These are phyloP conservation scores for Clavariopsis aquatica DNA, from an alignment of 495 filamentous ascomycete genomes.

Conservation along the genomic window DNA sequence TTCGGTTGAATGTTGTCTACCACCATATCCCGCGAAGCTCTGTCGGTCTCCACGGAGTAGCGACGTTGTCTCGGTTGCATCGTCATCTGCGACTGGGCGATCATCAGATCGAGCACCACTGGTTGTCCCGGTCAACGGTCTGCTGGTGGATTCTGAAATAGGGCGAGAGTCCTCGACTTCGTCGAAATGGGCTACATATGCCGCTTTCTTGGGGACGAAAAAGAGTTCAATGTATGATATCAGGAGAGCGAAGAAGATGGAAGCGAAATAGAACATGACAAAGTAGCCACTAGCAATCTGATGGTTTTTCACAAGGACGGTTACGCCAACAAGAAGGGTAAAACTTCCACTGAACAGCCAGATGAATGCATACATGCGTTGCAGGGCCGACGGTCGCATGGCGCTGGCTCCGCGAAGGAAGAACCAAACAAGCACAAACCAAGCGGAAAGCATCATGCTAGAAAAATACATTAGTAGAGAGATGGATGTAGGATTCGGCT, in stretches of 20 bases:
- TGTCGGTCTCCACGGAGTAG: slow-evolving; percentile 62
- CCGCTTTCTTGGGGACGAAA: slow-evolving; percentile 67
- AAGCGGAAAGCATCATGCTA: slow-evolving; percentile 80
- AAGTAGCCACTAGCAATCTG: slow-evolving; percentile 78
- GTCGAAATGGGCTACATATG: slow-evolving; percentile 55
- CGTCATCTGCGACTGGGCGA: slow-evolving; percentile 54
- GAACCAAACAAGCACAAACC: slow-evolving; percentile 80
- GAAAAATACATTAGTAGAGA: neutral
- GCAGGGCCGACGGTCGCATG: slow-evolving; percentile 81
- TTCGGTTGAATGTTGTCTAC: slow-evolving; percentile 38
- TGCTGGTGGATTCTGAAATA: slow-evolving; percentile 26
- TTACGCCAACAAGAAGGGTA: slow-evolving; percentile 68
- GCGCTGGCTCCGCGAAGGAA: slow-evolving; percentile 79
- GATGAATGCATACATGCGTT: slow-evolving; percentile 74
- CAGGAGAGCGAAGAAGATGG: slow-evolving; percentile 64
- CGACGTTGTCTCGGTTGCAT: slow-evolving; percentile 76
- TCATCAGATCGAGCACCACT: slow-evolving; percentile 49
- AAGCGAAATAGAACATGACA: slow-evolving; percentile 75
- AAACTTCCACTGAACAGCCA: slow-evolving; percentile 81
- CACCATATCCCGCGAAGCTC: slow-evolving; percentile 74
- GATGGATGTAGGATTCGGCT: neutral
- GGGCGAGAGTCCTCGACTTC: neutral
- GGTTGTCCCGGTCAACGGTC: slow-evolving; percentile 38
- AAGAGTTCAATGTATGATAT: slow-evolving; percentile 70
- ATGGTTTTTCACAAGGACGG: slow-evolving; percentile 70